These are phyloP conservation scores for Penicillium argentinense DNA, from an alignment of 495 filamentous ascomycete genomes.

Conservation along the genomic window DNA sequence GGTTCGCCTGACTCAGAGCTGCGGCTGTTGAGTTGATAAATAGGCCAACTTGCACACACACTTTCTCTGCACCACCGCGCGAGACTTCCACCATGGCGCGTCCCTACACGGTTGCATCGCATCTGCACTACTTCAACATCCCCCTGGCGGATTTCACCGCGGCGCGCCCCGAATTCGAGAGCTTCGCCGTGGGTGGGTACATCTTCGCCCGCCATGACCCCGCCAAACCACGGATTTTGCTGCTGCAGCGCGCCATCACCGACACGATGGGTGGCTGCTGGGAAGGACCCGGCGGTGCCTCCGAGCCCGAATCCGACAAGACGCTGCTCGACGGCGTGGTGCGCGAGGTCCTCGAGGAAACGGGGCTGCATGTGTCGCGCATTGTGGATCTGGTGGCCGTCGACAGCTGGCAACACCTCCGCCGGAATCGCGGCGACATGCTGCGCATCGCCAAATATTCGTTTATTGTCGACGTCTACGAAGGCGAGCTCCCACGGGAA, in stretches of 20 bases:
- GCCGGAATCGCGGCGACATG: slow-evolving; percentile 12
- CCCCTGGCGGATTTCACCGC: slow-evolving; percentile 34
- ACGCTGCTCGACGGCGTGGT: slow-evolving; percentile 55
- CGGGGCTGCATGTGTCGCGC: slow-evolving; percentile 48
- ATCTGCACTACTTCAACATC: slow-evolving; percentile 38
- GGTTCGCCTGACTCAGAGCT: too few relatives aligned
- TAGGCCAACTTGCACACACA: too few relatives aligned
- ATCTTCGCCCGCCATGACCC: slow-evolving; percentile 35
- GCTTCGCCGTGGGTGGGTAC: slow-evolving; percentile 39
- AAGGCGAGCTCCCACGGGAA: slow-evolving; percentile 20
- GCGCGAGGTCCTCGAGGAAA: slow-evolving; percentile 60
- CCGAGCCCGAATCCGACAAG: slow-evolving; percentile 42
- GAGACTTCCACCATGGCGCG: slow-evolving; percentile 9
- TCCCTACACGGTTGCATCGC: slow-evolving; percentile 34
- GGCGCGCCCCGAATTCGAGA: slow-evolving; percentile 32
- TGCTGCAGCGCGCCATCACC: slow-evolving; percentile 52
- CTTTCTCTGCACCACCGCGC: not conserved
- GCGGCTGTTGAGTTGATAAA: too few relatives aligned
- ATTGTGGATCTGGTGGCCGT: slow-evolving; percentile 44
- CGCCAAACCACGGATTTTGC: slow-evolving; percentile 35
- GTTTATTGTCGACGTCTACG: slow-evolving; percentile 40
- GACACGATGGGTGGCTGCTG: slow-evolving; percentile 48
- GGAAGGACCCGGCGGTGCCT: slow-evolving; percentile 60
- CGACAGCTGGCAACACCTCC: slow-evolving; percentile 30
- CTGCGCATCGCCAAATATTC: slow-evolving; percentile 31